These are phyloP conservation scores for Lyophyllum decastes DNA, from an alignment of 768 basidiomycete genomes.

Conservation along the genomic window DNA sequence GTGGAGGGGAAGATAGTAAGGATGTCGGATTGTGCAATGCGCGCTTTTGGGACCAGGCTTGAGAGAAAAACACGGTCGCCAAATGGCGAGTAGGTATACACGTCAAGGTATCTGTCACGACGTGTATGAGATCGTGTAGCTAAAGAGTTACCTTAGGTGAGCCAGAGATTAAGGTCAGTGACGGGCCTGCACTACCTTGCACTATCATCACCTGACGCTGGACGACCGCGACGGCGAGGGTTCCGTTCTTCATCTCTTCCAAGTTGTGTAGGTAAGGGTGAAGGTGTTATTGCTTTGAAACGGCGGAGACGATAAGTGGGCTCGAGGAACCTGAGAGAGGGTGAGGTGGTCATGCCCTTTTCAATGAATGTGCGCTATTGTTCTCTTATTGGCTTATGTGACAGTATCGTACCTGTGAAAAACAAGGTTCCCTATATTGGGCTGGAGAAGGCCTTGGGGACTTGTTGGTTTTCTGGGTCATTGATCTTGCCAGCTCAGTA, in stretches of 20 bases:
- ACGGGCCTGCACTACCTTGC: slow-evolving; percentile 44
- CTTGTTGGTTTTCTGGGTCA: not conserved
- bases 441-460: not conserved
- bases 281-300: not conserved
- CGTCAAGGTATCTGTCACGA: slow-evolving; percentile 63
- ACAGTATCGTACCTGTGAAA: not conserved
- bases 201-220: slow-evolving; percentile 69
- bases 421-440: slow-evolving; percentile 10
- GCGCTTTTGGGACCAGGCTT: slow-evolving; percentile 57
- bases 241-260: slow-evolving; percentile 51
- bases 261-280: not conserved
- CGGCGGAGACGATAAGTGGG: not conserved
- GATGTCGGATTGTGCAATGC: slow-evolving; percentile 60
- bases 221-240: slow-evolving; percentile 68
- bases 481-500: not conserved
- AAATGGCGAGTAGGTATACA: slow-evolving; percentile 64
- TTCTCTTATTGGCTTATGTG: not conserved
- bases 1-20: slow-evolving; percentile 56
- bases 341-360: not conserved
- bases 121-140: slow-evolving; percentile 57
- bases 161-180: not conserved
- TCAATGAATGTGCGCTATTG: not conserved
- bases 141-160: slow-evolving; percentile 20
- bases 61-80: slow-evolving; percentile 68
- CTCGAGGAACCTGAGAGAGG: not conserved